Conservation (phyloP, 176 grass and related monocot genomes). For the Alopecurus myosuroides region DNA sequence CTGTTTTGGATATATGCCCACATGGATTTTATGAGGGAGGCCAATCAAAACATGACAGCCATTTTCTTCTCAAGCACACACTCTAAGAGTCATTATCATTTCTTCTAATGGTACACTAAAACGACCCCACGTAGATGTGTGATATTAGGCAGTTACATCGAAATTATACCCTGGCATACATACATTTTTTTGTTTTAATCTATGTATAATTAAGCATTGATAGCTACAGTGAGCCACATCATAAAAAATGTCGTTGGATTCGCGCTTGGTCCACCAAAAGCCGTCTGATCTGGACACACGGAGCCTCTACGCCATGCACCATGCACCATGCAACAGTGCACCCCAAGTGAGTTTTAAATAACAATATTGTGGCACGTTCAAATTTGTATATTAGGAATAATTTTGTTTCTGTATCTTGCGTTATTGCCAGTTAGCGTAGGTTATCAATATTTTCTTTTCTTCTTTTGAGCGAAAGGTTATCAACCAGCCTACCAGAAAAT, state of each 20-base stretch:
- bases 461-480: too few species aligned
- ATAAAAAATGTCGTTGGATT: neutral
- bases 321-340: neutral
- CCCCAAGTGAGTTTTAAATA: neutral
- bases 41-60: neutral
- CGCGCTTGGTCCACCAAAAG: neutral
- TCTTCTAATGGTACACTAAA: neutral
- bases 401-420: neutral
- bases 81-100: neutral
- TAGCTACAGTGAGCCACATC: too few species aligned
- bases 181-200: too few species aligned
- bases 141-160: neutral
- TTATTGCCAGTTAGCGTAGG: too few species aligned
- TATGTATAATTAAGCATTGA: too few species aligned
- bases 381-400: too few species aligned
- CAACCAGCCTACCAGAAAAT: neutral
- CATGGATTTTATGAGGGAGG: neutral
- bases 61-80: neutral
- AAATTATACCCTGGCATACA: neutral
- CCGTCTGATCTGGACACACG: neutral
- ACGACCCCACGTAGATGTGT: neutral
- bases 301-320: neutral
- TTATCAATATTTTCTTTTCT: too few species aligned
- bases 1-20: neutral
- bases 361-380: neutral